Conservation (phyloP, 352 stramenopile species). For the Phytopythium mirpurense region DNA sequence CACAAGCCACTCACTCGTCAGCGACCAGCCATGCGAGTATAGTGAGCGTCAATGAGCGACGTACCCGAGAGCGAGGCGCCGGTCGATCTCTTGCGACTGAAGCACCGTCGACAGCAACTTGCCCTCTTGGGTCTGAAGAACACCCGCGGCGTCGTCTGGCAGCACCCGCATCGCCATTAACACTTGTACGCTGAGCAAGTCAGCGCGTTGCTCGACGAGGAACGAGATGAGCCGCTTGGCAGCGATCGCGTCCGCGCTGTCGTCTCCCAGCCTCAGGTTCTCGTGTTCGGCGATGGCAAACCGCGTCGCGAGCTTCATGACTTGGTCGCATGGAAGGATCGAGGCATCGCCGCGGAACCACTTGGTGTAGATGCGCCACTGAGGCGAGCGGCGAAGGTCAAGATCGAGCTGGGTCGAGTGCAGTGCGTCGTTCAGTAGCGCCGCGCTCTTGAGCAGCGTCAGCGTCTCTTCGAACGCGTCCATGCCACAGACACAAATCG, state of each 20-base stretch:
- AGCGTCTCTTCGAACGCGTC: constrained; percentile 55
- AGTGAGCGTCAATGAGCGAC: neutral
- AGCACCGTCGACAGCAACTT: constrained; percentile 68
- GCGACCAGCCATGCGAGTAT: neutral
- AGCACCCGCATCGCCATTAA: constrained; percentile 57
- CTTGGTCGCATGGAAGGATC: constrained; percentile 37
- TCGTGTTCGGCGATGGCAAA: constrained; percentile 60
- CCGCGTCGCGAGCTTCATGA: constrained; percentile 50
- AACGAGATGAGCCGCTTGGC: constrained; percentile 70
- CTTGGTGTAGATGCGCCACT: constrained; percentile 34
- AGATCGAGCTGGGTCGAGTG: constrained; percentile 34
- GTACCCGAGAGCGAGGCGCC: constrained; percentile 56
- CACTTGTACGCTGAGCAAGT: constrained; percentile 59
- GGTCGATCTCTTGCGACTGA: constrained; percentile 69
- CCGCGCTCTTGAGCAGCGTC: constrained; percentile 51
- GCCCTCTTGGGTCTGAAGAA: constrained; percentile 41
- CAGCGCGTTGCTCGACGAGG: constrained; percentile 54
- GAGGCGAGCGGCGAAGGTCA: neutral
- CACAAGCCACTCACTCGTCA: constrained; percentile 1
- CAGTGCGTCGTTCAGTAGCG: constrained; percentile 46
- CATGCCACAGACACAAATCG: constrained; percentile 55
- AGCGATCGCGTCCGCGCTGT: constrained; percentile 31
- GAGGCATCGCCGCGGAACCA: constrained; percentile 62
- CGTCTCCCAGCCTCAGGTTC: constrained; percentile 18
- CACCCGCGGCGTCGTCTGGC: constrained; percentile 38